Base-by-base conservation (phyloP, 2,329 filamentous ascomycete species). In the Trichoderma brevicompactum region DNA sequence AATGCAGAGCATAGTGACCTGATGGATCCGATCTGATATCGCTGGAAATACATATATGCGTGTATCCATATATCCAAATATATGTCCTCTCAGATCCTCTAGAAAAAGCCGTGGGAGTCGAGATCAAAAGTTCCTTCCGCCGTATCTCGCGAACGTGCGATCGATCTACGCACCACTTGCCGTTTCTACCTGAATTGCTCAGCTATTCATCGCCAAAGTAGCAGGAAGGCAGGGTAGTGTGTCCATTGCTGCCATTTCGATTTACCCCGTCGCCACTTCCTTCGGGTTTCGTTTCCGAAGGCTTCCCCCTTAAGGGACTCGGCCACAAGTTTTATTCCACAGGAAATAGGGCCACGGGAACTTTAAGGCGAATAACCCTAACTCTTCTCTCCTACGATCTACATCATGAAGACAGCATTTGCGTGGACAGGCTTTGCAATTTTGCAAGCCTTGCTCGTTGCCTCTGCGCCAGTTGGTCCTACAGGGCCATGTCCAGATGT, bases 401-500 rank as follows among this genome's bases (percentile, higher is more conserved):
- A 17, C 34, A 53, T 13, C 41, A 67, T 67, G 66, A 67, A 54
- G 46, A 53, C 56, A 10, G 28, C 58, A 13, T n/a, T 66, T 32
- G 12, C 65, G 9, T 49, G 58, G 44, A 34, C 52, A 46, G 56
- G 66, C 49, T 60, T 70, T 48, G 34, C 65, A 10, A 53, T 58
- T 15, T 56, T 61, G n/a, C 68, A 68, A 50, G 60, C 48, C 17
- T 23, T 66, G 19, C 38, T 73, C 52, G 66, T 68, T 3, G 58
- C 66, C 23, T 68, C 71, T 13, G 69, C 72, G 28, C 74, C 77
- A 19, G 70, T 75, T 41, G 72, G 74, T 7, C 76, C 77, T 40
- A 70, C 50, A 4, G 76, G 76, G 6, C 76, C 77, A n/a, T 79
- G 77, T 60, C 66, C 76, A 13, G 70, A 74, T 48, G 77, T 77